Evolutionary conservation across 345 rosid genomes (phyloP), one percentile per base, ranked within the genome.

Genomic region (Salix suchowensis): DNA sequence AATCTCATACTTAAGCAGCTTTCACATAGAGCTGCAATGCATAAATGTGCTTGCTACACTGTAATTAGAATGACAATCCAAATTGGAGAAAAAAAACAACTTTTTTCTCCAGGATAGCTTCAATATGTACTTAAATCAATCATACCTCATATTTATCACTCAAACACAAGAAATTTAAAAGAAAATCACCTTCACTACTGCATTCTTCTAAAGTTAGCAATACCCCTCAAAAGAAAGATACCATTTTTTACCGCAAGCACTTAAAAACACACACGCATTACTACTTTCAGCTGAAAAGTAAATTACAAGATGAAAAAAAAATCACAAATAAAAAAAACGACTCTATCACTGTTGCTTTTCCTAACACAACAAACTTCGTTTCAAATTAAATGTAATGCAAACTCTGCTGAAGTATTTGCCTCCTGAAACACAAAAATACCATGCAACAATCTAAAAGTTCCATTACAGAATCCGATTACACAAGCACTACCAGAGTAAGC

Each of bases 381-480:
- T 46, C 70, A 76, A 67, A 80, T 58, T 28, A 8, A n/a, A 55
- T 8, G 36, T 26, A 26, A 77, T 34, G 52, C 28, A 68, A 42
- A 54, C 21, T 36, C 67, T 34, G 7, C 15, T n/a, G 9, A 18
- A 64, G 19, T 23, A 44, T 19, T 65, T 46, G 10, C 70, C 69
- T 65, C 50, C 36, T 54, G 36, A 28, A 36, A 67, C 54, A 67
- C 19, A 54, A 15, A 28, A 70, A 61, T 62, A 14, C 6, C 70
- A 23, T 14, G 40, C 23, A 76, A 61, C 28, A 58, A 58, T 58
- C 62, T n/a, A 58, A 24, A 58, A 58, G 4, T 9, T 58, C 26
- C 62, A 23, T 23, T 11, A 58, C 0, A 23, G 26, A n/a, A 58
- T 9, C 62, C 14, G 14, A n/a, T 58, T 58, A 11, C 26, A n/a